Base-by-base conservation (phyloP, 2,329 filamentous ascomycete species). In the Trichoderma sp. region DNA sequence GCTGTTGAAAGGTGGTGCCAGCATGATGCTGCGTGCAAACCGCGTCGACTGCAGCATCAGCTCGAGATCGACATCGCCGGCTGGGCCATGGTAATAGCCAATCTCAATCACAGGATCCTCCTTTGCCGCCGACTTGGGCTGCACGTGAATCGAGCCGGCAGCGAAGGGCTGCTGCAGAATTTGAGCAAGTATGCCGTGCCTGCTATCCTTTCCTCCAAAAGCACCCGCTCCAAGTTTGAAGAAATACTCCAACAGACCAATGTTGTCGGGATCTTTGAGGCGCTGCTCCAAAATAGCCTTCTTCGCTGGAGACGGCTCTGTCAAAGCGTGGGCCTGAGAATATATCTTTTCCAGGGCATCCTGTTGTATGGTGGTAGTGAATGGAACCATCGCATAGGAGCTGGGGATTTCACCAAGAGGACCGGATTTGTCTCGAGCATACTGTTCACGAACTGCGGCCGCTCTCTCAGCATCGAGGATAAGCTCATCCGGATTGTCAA, bases 121-220 rank as follows among this genome's bases (percentile, higher is more conserved):
- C 56, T 30, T 77, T n/a, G 37, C n/a, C 24, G 63, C 30, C 4
- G 54, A 26, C 3, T 24, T 3, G 21, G 51, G 26, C 18, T 69
- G 74, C 60, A 86, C 80, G 69, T 87, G 85, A 11, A 86, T 77
- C 2, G 78, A 81, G 0, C 85, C 85, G 3, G 79, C 76, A 0
- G 83, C 82, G 34, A 84, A 84, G 0, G 85, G 84, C 73, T 86
- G 85, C 69, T 86, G 84, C 1, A 86, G 75, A 69, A 85, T 82
- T 68, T 82, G 81, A 0, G 86, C 71, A 77, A 85, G 80, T 3
- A 82, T 84, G 10, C 77, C 83, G 68, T 86, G 85, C 66, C 79
- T 81, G 69, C 82, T 85, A 2, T 75, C 77, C 55, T 74, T 68
- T 70, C 76, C 58, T 65, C 76, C 66, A 0, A 82, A 76, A 66